These are phyloP conservation scores for Aspergillus sclerotiicarbonarius DNA, from an alignment of 495 filamentous ascomycete species.

Conservation along the genomic window DNA sequence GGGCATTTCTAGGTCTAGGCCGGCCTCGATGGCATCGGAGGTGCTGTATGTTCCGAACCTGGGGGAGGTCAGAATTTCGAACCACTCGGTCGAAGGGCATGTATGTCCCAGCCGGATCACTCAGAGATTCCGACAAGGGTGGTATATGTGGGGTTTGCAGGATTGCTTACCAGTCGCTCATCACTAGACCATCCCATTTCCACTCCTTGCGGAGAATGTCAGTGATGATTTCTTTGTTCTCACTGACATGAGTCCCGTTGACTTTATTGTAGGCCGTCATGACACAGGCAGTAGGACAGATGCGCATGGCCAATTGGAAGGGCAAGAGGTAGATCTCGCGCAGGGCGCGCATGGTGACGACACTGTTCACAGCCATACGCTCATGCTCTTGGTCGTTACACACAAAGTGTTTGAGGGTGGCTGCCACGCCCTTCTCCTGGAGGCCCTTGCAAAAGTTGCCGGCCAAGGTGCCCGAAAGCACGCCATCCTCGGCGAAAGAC, in stretches of 20 bases:
- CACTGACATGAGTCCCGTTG: constrained; percentile 68
- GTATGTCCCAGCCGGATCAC: neutral
- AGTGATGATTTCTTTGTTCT: constrained; percentile 61
- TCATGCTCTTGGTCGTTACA: constrained; percentile 78
- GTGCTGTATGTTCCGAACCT: constrained; percentile 67
- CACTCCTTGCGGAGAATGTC: constrained; percentile 68
- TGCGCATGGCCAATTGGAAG: constrained; percentile 68
- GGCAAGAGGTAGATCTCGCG: constrained; percentile 76
- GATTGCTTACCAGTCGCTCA: constrained; percentile 66
- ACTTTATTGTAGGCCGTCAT: constrained; percentile 79
- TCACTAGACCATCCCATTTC: constrained; percentile 66
- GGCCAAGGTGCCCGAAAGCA: constrained; percentile 66
- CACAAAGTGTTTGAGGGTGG: constrained; percentile 80
- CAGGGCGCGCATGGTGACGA: constrained; percentile 66
- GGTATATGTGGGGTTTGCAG: neutral
- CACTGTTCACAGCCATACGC: constrained; percentile 63
- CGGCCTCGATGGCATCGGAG: constrained; percentile 63
- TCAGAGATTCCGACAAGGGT: neutral
- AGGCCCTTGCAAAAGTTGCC: constrained; percentile 66
- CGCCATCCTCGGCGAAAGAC: constrained; percentile 75
- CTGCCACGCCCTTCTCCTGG: constrained; percentile 66
- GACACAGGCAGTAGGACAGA: constrained; percentile 60
- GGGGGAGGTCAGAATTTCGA: neutral
- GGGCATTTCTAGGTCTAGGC: constrained; percentile 75
- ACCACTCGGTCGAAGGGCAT: neutral